Base-by-base conservation (phyloP, 345 rosid species). In the Dimocarpus longan region DNA sequence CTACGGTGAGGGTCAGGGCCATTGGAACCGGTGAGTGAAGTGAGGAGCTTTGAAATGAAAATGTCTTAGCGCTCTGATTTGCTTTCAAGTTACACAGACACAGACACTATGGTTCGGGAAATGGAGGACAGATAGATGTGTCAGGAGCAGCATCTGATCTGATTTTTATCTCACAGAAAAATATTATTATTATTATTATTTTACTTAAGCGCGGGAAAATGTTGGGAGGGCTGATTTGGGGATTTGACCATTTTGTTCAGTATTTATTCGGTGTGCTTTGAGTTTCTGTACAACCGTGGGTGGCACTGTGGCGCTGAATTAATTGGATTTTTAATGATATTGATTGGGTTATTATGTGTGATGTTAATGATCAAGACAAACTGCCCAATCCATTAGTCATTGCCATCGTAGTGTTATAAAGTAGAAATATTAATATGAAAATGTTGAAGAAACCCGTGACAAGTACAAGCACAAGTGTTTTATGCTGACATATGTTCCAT, bases 81-180 rank as follows among this genome's bases (percentile, higher is more conserved):
- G 83, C n/a, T 69, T 39, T 7, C 1, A 5, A 67, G 70, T 46
- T 57, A 66, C 76, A 80, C 84, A 75, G 66, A 82, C 22, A 80
- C 2, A 70, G 28, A n/a, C n/a, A n/a, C n/a, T n/a, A n/a, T n/a
- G n/a, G n/a, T n/a, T n/a, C n/a, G n/a, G n/a, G n/a, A n/a, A n/a
- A n/a, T n/a, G n/a, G n/a, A n/a, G n/a, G n/a, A n/a, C n/a, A n/a
- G 95, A 67, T 73, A 74, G 89, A 81, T 74, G 43, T 13, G 37
- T 16, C 73, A 69, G 60, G 54, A 13, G 76, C 18, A 74, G 71
- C 80, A 73, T 78, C 81, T 52, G 52, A 74, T 79, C 77, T 73
- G 42, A 76, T 79, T 13, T 59, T 71, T n/a, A 44, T 76, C 39
- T 70, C 10, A 18, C 42, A 44, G 8, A 32, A 71, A n/a, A 21